These are phyloP conservation scores for Jackrogersella multiformis DNA, from an alignment of 495 filamentous ascomycete species.

Conservation along the genomic window DNA sequence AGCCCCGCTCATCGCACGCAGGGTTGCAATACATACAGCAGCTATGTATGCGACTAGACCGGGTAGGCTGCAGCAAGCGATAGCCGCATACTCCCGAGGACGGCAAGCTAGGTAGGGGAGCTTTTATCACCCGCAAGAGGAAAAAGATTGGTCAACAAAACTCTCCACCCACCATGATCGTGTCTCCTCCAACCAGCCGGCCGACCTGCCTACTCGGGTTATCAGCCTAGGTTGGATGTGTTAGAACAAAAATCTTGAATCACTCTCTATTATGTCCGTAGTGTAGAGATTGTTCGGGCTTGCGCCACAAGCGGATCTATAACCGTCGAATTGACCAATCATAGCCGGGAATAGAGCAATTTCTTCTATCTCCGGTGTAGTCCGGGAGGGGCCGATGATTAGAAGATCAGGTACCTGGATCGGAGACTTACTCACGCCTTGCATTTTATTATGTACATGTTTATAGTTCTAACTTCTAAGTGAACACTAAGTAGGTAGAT, in stretches of 20 bases:
- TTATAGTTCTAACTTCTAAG: not conserved
- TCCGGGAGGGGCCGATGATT: slow-evolving; percentile 23
- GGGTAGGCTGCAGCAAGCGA: slow-evolving; percentile 8
- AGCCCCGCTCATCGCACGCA: slow-evolving; percentile 37
- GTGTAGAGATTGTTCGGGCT: slow-evolving; percentile 2
- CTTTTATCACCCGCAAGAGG: not conserved
- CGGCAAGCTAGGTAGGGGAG: slow-evolving; percentile 23
- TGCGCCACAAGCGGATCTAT: slow-evolving; percentile 23
- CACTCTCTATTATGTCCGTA: too few species aligned
- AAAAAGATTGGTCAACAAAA: not conserved
- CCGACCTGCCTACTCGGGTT: slow-evolving; percentile 35
- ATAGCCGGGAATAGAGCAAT: not conserved
- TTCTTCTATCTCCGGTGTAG: slow-evolving; percentile 34
- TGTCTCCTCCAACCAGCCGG: not conserved
- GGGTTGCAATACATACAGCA: slow-evolving; percentile 23
- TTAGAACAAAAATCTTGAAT: not conserved
- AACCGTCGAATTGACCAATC: slow-evolving; percentile 36
- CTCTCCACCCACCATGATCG: slow-evolving; percentile 5
- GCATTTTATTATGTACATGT: not conserved
- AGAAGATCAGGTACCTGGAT: not conserved
- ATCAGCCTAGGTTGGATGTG: slow-evolving; percentile 12
- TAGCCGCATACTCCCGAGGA: slow-evolving; percentile 30
- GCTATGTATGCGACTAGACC: slow-evolving; percentile 3
- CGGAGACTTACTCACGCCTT: slow-evolving; percentile 11
- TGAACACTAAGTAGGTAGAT: not conserved